These are phyloP conservation scores for Colletotrichum falcatum DNA, from an alignment of 2,329 filamentous ascomycete genomes.

Conservation along the genomic window DNA sequence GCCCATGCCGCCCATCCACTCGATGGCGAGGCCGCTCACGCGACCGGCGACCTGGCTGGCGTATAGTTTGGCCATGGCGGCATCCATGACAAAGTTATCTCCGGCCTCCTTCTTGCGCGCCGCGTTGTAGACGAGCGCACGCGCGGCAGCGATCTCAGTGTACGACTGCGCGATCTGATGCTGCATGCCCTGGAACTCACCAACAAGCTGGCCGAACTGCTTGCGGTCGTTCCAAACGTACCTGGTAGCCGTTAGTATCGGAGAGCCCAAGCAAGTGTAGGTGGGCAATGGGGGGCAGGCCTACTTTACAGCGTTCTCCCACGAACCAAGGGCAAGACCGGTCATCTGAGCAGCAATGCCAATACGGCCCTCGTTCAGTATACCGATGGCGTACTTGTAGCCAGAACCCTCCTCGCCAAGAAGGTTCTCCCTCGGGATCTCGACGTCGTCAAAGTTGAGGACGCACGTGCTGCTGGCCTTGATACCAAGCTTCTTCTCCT, in stretches of 20 bases:
- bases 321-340: conserved; percentile 91
- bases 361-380: conserved; percentile 96
- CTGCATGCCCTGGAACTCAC: conserved; percentile 99
- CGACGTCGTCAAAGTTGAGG: conserved; percentile 96
- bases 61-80: conserved; percentile 98
- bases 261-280: background rate
- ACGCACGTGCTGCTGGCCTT: conserved; percentile 96
- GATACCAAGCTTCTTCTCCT: conserved; percentile 99
- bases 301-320: conserved; percentile 89
- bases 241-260: conserved; percentile 49
- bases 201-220: conserved; percentile 93
- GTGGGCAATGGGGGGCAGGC: conserved; percentile 22
- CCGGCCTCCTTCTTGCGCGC: conserved; percentile 98
- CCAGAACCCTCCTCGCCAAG: conserved; percentile 90
- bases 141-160: conserved; percentile 90
- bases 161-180: conserved; percentile 98
- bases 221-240: conserved; percentile 99
- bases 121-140: conserved; percentile 94
- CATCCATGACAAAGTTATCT: conserved; percentile 93
- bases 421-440: conserved; percentile 88
- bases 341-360: conserved; percentile 99
- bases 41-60: conserved; percentile 91
- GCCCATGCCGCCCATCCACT: conserved; percentile 99
- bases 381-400: conserved; percentile 96
- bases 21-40: conserved; percentile 87